Conservation (phyloP, 306 rosid genomes). For the Dryas drummondii region DNA sequence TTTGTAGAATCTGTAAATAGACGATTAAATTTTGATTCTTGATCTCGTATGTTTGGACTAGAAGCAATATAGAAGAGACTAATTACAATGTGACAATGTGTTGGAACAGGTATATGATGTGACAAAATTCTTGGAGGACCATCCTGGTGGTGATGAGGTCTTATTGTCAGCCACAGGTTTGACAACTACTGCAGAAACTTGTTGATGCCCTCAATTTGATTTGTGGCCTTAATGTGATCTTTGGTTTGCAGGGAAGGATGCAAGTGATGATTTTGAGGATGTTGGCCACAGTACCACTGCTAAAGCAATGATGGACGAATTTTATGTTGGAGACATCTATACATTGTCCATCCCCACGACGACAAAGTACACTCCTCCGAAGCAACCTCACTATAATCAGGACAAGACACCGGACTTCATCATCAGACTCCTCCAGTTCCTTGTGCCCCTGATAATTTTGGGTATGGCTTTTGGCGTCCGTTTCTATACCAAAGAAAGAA, state of each 20-base stretch:
- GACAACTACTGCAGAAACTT: not conserved
- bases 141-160: constrained; percentile 98
- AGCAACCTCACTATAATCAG: constrained; percentile 69
- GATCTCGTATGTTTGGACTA: not conserved
- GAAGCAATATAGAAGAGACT: constrained; percentile 1
- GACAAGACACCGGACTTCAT: constrained; percentile 70
- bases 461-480: constrained; percentile 72
- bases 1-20: too few relatives aligned
- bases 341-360: constrained; percentile 53
- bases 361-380: constrained; percentile 63
- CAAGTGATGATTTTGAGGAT: constrained; percentile 77
- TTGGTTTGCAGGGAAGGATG: constrained; percentile 77
- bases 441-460: constrained; percentile 74
- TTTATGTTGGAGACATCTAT: constrained; percentile 77
- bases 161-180: constrained; percentile 72
- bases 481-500: constrained; percentile 59
- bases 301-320: constrained; percentile 79
- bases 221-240: constrained; percentile 12
- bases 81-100: constrained; percentile 4
- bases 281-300: constrained; percentile 87
- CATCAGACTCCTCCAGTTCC: constrained; percentile 74
- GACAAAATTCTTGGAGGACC: constrained; percentile 91
- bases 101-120: constrained; percentile 77
- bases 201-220: not conserved
- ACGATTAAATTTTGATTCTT: too few relatives aligned